phyloP scores from a whole-genome alignment of 441 rosid species.

The Lepidium campestre region DNA sequence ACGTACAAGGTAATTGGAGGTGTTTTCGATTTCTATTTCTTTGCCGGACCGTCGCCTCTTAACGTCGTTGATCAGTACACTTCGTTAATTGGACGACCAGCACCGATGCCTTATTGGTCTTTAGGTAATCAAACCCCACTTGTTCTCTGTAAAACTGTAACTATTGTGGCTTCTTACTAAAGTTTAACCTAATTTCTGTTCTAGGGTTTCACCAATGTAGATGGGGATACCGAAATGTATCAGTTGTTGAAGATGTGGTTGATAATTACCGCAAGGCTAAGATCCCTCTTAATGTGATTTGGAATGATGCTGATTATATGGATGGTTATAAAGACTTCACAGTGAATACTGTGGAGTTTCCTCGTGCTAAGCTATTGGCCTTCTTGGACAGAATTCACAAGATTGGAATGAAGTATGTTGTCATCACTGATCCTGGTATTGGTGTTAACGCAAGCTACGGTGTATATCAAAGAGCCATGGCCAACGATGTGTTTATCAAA shows the following conservation, averaged over 20 bases:
- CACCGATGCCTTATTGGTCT: constrained; percentile 98
- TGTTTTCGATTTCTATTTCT: constrained; percentile 82
- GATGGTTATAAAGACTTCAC: constrained; percentile 90
- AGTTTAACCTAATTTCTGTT: constrained; percentile 5
- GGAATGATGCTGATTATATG: constrained; percentile 99
- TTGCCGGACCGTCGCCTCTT: constrained; percentile 76
- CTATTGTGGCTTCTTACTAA: neutral
- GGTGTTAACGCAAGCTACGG: constrained; percentile 71
- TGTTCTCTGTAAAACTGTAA: neutral
- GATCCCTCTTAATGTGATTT: constrained; percentile 91
- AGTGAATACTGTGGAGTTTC: constrained; percentile 51
- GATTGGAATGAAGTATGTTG: constrained; percentile 90
- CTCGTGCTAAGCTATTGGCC: constrained; percentile 71
- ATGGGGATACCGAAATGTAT: constrained; percentile 95
- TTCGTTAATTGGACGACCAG: constrained; percentile 76
- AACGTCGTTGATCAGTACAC: constrained; percentile 85
- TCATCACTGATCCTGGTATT: constrained; percentile 89
- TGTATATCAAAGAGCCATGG: constrained; percentile 68
- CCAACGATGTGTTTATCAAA: constrained; percentile 85
- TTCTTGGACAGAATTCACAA: constrained; percentile 73
- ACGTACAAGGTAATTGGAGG: constrained; percentile 93
- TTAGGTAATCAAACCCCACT: constrained; percentile 40
- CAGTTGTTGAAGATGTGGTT: constrained; percentile 90
- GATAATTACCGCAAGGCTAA: constrained; percentile 67
- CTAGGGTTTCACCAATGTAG: constrained; percentile 95